Conservation (phyloP, 257 asterid species). For the Paulownia fortunei region DNA sequence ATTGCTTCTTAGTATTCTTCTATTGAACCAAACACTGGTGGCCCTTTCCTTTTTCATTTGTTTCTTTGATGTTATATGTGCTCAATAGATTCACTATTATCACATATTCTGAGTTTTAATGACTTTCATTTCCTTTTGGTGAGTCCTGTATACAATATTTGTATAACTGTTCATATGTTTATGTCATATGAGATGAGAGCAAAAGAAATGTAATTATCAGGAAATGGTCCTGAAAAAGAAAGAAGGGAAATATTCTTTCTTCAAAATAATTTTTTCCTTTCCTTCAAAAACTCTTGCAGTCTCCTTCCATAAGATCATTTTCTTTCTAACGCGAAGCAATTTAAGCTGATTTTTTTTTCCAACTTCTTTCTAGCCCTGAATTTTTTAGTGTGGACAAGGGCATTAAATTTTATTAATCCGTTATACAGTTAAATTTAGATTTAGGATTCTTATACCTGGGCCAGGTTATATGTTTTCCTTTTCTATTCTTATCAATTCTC, state of each 20-base stretch:
- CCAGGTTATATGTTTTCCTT: conserved; percentile 9
- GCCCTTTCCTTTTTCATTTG: background rate
- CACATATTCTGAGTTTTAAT: background rate
- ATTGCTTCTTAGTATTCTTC: background rate
- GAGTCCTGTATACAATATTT: background rate
- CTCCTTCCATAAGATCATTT: conserved; percentile 3
- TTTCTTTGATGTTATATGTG: background rate
- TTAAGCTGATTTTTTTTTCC: background rate
- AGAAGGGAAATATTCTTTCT: background rate
- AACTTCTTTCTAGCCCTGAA: background rate
- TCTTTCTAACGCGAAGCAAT: background rate
- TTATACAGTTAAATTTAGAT: background rate
- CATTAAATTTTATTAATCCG: background rate
- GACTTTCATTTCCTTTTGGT: conserved; percentile 7
- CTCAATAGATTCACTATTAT: background rate
- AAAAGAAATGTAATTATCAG: background rate
- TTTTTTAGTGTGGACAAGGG: conserved; percentile 5
- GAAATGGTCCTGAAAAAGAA: background rate
- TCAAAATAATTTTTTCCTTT: background rate
- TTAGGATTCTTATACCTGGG: conserved; percentile 2
- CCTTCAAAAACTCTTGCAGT: background rate
- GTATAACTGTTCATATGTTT: background rate
- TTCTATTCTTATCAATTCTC: background rate
- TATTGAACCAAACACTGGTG: background rate
- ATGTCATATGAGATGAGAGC: background rate